Conservation (phyloP, 768 basidiomycete species). For the Lentinula aciculospora region DNA sequence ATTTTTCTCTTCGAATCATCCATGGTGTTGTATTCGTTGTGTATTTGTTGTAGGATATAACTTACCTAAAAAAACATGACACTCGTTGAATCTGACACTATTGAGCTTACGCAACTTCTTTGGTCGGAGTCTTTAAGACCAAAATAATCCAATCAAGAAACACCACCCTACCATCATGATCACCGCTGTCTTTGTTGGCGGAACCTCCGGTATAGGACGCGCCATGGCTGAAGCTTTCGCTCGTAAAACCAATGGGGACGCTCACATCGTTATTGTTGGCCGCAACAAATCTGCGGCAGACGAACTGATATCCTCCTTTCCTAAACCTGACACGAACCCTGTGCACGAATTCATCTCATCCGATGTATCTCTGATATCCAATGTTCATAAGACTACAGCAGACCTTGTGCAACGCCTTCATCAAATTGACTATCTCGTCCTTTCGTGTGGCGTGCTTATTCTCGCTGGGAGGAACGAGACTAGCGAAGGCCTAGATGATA, state of each 20-base stretch:
- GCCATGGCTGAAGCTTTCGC: conserved; percentile 30
- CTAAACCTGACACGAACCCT: conserved; percentile 14
- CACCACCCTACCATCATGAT: not conserved
- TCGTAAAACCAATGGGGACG: conserved; percentile 28
- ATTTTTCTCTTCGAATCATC: not conserved
- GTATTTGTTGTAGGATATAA: conserved; percentile 9
- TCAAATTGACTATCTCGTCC: conserved; percentile 28
- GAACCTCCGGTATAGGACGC: conserved; percentile 25
- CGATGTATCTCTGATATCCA: conserved; percentile 30
- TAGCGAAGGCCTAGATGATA: conserved; percentile 26
- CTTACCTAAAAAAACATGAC: not conserved
- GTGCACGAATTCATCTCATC: conserved; percentile 29
- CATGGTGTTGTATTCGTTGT: not conserved
- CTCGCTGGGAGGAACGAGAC: conserved; percentile 24
- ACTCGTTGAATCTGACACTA: no score
- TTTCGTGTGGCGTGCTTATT: conserved; percentile 21
- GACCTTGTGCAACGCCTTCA: conserved; percentile 20
- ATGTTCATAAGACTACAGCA: conserved; percentile 21
- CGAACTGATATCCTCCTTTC: conserved; percentile 25
- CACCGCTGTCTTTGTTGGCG: conserved; percentile 20
- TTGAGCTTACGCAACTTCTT: no score
- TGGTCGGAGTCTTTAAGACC: no score
- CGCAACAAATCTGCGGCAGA: conserved; percentile 29
- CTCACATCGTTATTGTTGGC: conserved; percentile 35
- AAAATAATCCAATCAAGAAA: not conserved